Conservation (phyloP, 768 basidiomycete species). For the Tylopilus subfusipes region DNA sequence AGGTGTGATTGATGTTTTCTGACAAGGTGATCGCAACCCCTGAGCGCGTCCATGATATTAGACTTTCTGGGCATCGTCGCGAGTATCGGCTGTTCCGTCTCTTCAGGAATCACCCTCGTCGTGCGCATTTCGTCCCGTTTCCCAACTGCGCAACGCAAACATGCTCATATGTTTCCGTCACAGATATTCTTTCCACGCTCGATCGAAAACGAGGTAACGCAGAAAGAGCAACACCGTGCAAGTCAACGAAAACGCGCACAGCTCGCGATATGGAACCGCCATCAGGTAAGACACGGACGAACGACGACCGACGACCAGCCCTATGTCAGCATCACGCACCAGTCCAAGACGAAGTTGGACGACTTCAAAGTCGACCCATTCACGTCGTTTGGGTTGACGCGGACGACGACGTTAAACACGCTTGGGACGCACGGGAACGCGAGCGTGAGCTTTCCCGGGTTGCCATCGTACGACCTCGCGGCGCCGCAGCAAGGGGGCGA, state of each 20-base stretch:
- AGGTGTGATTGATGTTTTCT: slow-evolving; percentile 9
- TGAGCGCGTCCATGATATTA: slow-evolving; percentile 15
- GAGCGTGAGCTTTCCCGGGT: not conserved
- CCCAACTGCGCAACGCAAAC: not conserved
- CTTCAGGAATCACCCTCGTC: slow-evolving; percentile 71
- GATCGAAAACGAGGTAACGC: slow-evolving; percentile 59
- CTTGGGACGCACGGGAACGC: not conserved
- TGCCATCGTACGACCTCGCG: slow-evolving; percentile 33
- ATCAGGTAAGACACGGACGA: not conserved
- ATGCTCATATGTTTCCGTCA: not conserved
- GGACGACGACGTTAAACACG: not conserved
- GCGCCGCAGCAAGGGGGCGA: slow-evolving; percentile 4
- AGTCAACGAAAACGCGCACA: slow-evolving; percentile 2
- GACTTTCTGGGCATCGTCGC: slow-evolving; percentile 60
- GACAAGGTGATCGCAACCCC: no score
- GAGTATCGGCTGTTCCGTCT: slow-evolving; percentile 59
- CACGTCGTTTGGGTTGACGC: not conserved
- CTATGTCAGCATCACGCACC: slow-evolving; percentile 14
- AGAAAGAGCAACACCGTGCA: slow-evolving; percentile 42
- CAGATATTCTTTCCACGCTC: slow-evolving; percentile 86
- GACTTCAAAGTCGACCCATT: not conserved
- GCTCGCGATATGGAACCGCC: not conserved
- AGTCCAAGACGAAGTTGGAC: not conserved
- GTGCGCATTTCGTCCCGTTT: slow-evolving; percentile 33
- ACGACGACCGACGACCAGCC: not conserved